Evolutionary conservation across 169 alveolate genomes (phyloP), one percentile per base, ranked within the genome.

Genomic region (Toxoplasma gondii): DNA sequence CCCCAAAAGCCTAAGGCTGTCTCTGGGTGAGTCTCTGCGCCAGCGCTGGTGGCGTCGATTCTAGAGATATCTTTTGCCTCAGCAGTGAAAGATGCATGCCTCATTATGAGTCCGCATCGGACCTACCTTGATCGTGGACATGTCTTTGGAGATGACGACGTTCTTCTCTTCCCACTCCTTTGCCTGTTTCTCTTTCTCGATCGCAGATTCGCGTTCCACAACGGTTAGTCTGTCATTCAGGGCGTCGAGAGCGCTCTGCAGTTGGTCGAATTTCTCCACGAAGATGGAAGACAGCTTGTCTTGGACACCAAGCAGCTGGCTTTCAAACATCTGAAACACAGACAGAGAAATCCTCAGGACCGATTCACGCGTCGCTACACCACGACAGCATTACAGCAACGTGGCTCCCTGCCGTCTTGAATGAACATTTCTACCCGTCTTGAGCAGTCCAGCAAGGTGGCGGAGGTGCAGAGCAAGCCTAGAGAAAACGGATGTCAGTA

Each of bases 261-360:
- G 82, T 36, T 74, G 86, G 41, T 94, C 94, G 29, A 84, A 54
- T 88, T 81, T 94, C 39, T 94, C 94, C 80, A 88, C 93, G 43
- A 94, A 94, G 36, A 90, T 84, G 39, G 93, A 49, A 0, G 88
- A 90, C 38, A 94, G 87, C 92, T 91, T 94, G 83, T 94, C 96
- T 70, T 94, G 94, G 92, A 94, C 91, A 64, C 83, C 86, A 54
- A 70, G 91, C 69, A 94, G 92, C 91, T 94, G 96, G 94, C 91
- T 53, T 93, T 94, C 96, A 54, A 94, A 91, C 94, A 94, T 58
- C 95, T 87, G 93, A 87, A 53, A 36, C 70, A n/a, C 29, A 45
- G 67, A 84, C 86, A 27, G 78, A 19, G 34, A 64, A 7, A 64
- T 64, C 34, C 34, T 17, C 36, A 64, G 34, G n/a, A 64, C 29